Conservation (phyloP, 2,329 filamentous ascomycete species). For the Simplicillium sp. region DNA sequence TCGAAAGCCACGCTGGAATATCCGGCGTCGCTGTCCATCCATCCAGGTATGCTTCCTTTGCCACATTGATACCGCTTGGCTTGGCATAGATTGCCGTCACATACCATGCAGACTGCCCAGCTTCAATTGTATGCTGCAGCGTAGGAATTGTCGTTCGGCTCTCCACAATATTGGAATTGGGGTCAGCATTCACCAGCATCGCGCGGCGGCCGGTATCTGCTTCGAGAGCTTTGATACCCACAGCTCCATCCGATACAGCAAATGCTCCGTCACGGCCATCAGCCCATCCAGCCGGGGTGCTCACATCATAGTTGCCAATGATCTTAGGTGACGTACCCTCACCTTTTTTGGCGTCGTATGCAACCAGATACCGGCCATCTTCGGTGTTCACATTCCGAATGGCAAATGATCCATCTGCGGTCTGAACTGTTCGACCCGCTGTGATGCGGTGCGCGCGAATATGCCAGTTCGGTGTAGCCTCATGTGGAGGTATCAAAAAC, state of each 20-base stretch:
- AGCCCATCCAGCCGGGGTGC: slow-evolving; percentile 42
- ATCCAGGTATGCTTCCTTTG: slow-evolving; percentile 42
- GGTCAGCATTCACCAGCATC: slow-evolving; percentile 64
- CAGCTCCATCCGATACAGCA: slow-evolving; percentile 45
- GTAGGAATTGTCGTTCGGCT: slow-evolving; percentile 63
- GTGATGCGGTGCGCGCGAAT: slow-evolving; percentile 53
- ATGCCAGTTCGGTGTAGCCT: slow-evolving; percentile 58
- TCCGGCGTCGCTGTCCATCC: slow-evolving; percentile 51
- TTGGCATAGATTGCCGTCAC: slow-evolving; percentile 63
- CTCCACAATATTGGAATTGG: slow-evolving; percentile 69
- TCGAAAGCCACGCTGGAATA: slow-evolving; percentile 51
- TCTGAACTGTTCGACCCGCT: slow-evolving; percentile 53
- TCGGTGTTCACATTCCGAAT: slow-evolving; percentile 44
- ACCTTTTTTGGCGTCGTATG: slow-evolving; percentile 31
- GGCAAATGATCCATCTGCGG: slow-evolving; percentile 67
- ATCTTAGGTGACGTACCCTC: slow-evolving; percentile 46
- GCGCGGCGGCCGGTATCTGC: slow-evolving; percentile 41
- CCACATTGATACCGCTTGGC: slow-evolving; percentile 44
- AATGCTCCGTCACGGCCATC: slow-evolving; percentile 43
- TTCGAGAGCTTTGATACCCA: slow-evolving; percentile 47
- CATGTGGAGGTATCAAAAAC: slow-evolving; percentile 52
- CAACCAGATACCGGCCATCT: slow-evolving; percentile 40
- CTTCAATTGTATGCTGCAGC: slow-evolving; percentile 50
- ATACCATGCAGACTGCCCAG: slow-evolving; percentile 54
- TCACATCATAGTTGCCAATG: slow-evolving; percentile 51